Base-by-base conservation (phyloP, 371 early-diverging fungal species). In the Rhizopus arrhizus region DNA sequence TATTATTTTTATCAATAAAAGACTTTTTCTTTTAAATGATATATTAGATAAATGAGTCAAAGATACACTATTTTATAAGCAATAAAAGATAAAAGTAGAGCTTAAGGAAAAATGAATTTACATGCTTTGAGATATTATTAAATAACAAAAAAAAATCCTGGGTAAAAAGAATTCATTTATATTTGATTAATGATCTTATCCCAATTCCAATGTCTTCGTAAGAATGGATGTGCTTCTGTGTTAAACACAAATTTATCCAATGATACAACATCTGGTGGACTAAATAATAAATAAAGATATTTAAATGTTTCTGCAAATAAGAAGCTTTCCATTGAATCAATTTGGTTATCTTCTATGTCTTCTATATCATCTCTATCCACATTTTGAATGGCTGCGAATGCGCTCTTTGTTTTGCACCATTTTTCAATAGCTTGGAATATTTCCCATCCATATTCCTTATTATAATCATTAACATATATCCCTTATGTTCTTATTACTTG, bases 301-400 rank as follows among this genome's bases (percentile, higher is more conserved):
- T 95, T 95, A 48, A 95, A 83, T 0, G 94, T 93, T 64, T 95
- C 93, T 0, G 90, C 92, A 61, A 93, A 62, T 65, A 95, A 89
- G 70, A 94, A 93, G 40, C 89, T 77, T 62, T 77, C 81, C 81
- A 80, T 80, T 0, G 78, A 69, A 46, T 81, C 78, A 10, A 67
- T 63, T 22, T 74, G 72, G 16, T 74, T 72, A 10, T 22, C 22
- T 22, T 22, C 22, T 22, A 22, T 22, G 22, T 32, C 13, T 29
- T 77, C 11, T 77, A 76, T 0, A 22, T 22, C 22, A 22, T 46
- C 52, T 28, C 47, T 22, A 15, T 80, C 79, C 5, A 89, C 89
- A 58, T 89, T 75, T 16, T 52, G 36, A 46, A 93, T 65, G 28
- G 82, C 75, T 5, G 87, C 77, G 70, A 88, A 93, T 1, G 87